A percentile compares a stretch with the other conserved stretches of the same genome.
phyloP scores from a whole-genome alignment of 1,139 yeast genomes.

The Debaryomyces udenii region DNA sequence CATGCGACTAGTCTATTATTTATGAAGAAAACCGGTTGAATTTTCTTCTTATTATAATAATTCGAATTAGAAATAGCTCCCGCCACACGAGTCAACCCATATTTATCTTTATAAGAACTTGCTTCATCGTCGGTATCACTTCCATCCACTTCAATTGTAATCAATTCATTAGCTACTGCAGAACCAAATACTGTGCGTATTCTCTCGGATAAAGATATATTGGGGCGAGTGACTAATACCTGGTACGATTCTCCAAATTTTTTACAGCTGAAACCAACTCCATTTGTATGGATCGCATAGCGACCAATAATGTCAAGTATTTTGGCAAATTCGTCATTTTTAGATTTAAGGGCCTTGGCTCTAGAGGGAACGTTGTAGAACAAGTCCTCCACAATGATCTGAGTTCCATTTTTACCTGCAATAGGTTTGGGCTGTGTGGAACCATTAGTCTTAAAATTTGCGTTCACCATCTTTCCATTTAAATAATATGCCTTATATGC shows the following conservation, averaged over 20 bases:
- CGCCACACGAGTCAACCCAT: conserved; percentile 51
- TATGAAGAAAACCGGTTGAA: conserved; percentile 77
- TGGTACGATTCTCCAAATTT: conserved; percentile 69
- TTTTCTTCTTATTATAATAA: conserved; percentile 66
- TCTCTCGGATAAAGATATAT: conserved; percentile 57
- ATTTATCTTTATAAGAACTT: conserved; percentile 19
- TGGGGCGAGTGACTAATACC: conserved; percentile 56
- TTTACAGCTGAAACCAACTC: conserved; percentile 79
- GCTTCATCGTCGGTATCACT: conserved; percentile 14
- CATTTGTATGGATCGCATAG: conserved; percentile 74
- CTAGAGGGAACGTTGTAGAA: conserved; percentile 90
- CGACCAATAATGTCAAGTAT: conserved; percentile 83
- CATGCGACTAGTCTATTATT: conserved; percentile 82
- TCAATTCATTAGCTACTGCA: conserved; percentile 64
- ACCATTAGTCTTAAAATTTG: conserved; percentile 32
- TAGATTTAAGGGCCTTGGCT: conserved; percentile 62
- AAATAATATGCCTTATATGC: conserved; percentile 71
- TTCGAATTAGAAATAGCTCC: conserved; percentile 78
- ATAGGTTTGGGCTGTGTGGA: conserved; percentile 62
- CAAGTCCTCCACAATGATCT: conserved; percentile 80
- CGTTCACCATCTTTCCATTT: conserved; percentile 59
- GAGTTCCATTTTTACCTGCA: conserved; percentile 91
- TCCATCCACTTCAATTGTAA: conserved; percentile 42
- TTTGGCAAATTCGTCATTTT: conserved; percentile 73
- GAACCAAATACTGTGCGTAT: conserved; percentile 77